A percentile compares a stretch with the other conserved stretches of the same genome.
Conservation (phyloP, 2,329 filamentous ascomycete species). For the Lomentospora prolificans region DNA sequence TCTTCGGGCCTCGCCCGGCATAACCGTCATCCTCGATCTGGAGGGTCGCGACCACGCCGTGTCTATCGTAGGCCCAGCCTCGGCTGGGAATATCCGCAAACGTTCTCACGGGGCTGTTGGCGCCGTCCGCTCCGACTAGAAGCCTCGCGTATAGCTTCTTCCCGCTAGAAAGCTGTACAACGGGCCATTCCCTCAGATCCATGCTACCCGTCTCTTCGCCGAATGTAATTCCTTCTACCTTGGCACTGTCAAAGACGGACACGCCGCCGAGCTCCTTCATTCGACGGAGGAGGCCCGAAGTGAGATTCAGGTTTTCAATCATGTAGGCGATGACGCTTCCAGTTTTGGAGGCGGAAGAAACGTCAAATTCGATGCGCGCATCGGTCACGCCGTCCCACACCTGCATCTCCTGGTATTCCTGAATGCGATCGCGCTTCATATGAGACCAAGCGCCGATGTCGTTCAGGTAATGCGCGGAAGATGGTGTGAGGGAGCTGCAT, state of each 20-base stretch:
- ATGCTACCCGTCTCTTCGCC: slow-evolving; percentile 59
- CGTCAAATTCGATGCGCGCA: slow-evolving; percentile 82
- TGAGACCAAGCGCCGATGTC: slow-evolving; percentile 79
- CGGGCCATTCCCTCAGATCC: slow-evolving; percentile 79
- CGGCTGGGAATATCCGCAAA: slow-evolving; percentile 79
- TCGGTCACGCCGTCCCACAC: slow-evolving; percentile 94
- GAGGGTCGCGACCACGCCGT: slow-evolving; percentile 86
- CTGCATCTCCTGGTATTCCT: slow-evolving; percentile 91
- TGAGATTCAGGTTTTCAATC: slow-evolving; percentile 89
- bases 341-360: slow-evolving; percentile 32
- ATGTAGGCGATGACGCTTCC: slow-evolving; percentile 79
- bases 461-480: slow-evolving; percentile 74
- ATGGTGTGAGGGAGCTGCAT: slow-evolving; percentile 87
- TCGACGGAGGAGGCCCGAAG: slow-evolving; percentile 62
- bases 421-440: slow-evolving; percentile 61
- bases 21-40: slow-evolving; percentile 54
- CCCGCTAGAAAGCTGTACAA: slow-evolving; percentile 63
- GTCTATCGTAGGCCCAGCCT: slow-evolving; percentile 88
- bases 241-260: slow-evolving; percentile 64
- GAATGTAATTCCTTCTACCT: slow-evolving; percentile 68
- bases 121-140: slow-evolving; percentile 86
- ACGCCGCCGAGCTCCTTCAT: slow-evolving; percentile 61
- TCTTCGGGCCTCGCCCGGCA: slow-evolving; percentile 49
- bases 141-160: slow-evolving; percentile 67
- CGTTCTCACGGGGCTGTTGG: slow-evolving; percentile 82